Evolutionary conservation across 192 early-diverging fungal genomes (phyloP), one percentile per base, ranked within the genome.

Genomic region (Coemansia sp.): DNA sequence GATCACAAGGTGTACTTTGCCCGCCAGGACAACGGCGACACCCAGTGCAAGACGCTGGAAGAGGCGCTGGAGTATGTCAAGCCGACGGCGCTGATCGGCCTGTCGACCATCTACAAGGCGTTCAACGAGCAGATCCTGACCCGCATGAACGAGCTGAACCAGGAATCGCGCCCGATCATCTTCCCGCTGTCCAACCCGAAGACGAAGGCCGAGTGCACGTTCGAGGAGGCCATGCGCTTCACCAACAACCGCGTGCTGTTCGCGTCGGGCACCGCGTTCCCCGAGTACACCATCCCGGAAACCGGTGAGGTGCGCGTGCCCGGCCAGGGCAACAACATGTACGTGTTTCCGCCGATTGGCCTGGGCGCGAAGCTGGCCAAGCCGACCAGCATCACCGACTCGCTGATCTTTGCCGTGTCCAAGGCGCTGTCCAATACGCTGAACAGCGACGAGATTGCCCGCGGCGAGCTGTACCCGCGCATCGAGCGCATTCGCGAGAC

Each of bases 261-360:
- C 82, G 93, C 93, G 15, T 93, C 90, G 4, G 95, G 95, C 45
- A 96, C 94, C 7, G 90, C 87, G 4, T 98, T 98, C 81, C 91
- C 94, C 20, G 50, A 81, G 19, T 87, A 86, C 62, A 84, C 76
- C 6, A 70, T 88, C 31, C 85, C 88, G 10, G 69, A 79, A 26
- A 67, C 69, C 44, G 22, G 25, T 26, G 61, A 73, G 21, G 36
- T 44, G 26, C 53, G 55, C 38, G 57, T 85, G 39, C 89, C 91
- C 6, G 90, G 87, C 14, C 90, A 95, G 75, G 93, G 89, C 57
- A 93, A 95, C 81, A 95, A 95, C 80, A 91, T 89, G 87, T 97
- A 94, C 70, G 90, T 95, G 52, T 97, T 95, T 84, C 95, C 95
- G 39, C 91, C 92, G 44, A 83, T 98, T 28, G 95, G 95, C 29